Conservation (phyloP, 2,329 filamentous ascomycete species). For the Stemphylium vesicarium region DNA sequence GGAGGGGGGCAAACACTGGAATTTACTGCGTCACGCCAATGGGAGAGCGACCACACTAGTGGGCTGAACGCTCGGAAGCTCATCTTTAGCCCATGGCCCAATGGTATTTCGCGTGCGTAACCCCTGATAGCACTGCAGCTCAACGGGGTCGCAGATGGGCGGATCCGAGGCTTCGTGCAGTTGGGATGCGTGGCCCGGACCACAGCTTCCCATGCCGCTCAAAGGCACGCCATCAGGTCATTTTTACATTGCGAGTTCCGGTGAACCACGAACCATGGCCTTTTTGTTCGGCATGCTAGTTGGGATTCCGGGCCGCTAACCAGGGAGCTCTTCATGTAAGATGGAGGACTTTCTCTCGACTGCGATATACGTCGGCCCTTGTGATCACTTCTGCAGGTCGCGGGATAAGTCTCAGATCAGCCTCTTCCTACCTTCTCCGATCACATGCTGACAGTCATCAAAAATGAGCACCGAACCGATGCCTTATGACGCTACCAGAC, state of each 20-base stretch:
- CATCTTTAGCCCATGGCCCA: conserved; percentile 14
- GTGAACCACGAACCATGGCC: conserved; percentile 22
- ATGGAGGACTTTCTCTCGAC: conserved; percentile 9
- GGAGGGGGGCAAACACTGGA: conserved; percentile 15
- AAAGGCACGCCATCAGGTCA: conserved; percentile 19
- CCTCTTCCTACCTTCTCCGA: neutral
- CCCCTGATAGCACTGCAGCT: conserved; percentile 23
- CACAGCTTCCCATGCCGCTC: conserved; percentile 7
- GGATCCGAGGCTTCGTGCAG: conserved; percentile 16
- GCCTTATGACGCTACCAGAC: conserved; percentile 9
- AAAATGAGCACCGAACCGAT: conserved; percentile 2
- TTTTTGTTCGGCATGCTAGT: conserved; percentile 4
- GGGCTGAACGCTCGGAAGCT: conserved; percentile 21
- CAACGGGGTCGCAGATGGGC: conserved; percentile 28
- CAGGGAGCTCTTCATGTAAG: conserved; percentile 10
- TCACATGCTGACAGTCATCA: conserved; percentile 13
- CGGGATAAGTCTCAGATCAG: conserved; percentile 4
- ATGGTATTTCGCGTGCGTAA: conserved; percentile 11
- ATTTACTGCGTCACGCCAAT: conserved; percentile 24
- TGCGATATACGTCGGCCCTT: conserved; percentile 16
- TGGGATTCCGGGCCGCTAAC: conserved; percentile 5
- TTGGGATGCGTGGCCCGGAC: conserved; percentile 16
- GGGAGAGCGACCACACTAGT: conserved; percentile 14
- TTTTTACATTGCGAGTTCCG: conserved; percentile 27
- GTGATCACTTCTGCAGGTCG: conserved; percentile 14